These are phyloP conservation scores for Raddia guianensis DNA, from an alignment of 176 grass and related monocot species.

Conservation along the genomic window DNA sequence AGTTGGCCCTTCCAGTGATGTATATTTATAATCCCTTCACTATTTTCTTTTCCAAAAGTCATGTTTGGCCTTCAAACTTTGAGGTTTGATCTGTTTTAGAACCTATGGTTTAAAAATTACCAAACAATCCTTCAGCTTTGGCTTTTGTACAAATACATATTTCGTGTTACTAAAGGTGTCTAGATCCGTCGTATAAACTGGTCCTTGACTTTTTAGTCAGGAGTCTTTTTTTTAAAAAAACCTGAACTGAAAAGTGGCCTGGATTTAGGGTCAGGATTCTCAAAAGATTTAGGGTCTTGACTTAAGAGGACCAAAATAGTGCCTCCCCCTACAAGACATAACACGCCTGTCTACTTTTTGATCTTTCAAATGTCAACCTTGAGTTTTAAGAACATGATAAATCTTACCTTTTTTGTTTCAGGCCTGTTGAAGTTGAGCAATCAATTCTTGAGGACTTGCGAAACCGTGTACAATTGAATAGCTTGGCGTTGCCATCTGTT, in stretches of 20 bases:
- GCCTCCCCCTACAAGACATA: background rate
- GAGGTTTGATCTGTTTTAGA: background rate
- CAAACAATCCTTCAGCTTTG: background rate
- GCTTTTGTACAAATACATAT: background rate
- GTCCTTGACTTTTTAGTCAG: slow-evolving; percentile 1
- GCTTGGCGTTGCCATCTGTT: slow-evolving; percentile 82
- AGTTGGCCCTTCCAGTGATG: slow-evolving; percentile 81
- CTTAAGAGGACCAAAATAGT: background rate
- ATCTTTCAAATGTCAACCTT: slow-evolving; percentile 33
- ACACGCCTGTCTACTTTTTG: slow-evolving; percentile 11
- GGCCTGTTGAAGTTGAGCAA: slow-evolving; percentile 84
- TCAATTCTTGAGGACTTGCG: slow-evolving; percentile 79
- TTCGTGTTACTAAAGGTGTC: background rate
- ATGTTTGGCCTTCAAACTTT: background rate
- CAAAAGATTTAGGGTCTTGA: background rate
- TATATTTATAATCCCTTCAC: slow-evolving; percentile 46
- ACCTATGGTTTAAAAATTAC: background rate
- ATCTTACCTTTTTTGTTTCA: slow-evolving; percentile 52
- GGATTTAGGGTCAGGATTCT: background rate
- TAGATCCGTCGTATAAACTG: background rate
- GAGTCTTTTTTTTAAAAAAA: slow-evolving; percentile 27
- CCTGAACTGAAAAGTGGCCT: background rate
- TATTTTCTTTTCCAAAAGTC: slow-evolving; percentile 27
- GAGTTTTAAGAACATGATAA: slow-evolving; percentile 7
- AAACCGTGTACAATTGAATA: slow-evolving; percentile 85